phyloP scores from a whole-genome alignment of 2,329 filamentous ascomycete genomes.

The Fusarium aywerte region DNA sequence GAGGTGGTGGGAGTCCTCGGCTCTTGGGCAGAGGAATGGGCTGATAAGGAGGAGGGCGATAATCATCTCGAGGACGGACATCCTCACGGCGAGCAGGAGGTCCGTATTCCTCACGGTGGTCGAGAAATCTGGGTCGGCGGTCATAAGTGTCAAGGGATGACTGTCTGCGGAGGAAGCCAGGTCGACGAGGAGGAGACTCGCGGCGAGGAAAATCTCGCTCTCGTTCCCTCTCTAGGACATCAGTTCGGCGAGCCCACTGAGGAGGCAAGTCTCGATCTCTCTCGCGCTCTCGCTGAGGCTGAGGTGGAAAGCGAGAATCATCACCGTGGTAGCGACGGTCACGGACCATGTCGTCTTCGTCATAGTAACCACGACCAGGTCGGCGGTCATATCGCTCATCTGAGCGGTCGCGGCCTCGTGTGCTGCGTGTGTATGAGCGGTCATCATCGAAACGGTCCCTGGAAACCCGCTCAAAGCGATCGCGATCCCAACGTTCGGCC shows the following conservation, averaged over 20 bases:
- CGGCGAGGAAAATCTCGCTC: constrained; percentile 63
- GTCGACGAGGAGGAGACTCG: constrained; percentile 67
- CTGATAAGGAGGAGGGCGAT: constrained; percentile 60
- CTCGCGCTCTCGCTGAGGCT: constrained; percentile 47
- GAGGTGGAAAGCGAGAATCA: constrained; percentile 53
- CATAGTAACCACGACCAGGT: constrained; percentile 54
- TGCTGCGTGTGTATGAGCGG: constrained; percentile 54
- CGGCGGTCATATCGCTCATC: constrained; percentile 60
- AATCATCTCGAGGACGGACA: constrained; percentile 58
- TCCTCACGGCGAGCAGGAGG: constrained; percentile 64
- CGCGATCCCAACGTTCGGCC: constrained; percentile 64
- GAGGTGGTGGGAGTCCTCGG: constrained; percentile 67
- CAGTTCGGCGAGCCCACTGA: constrained; percentile 63
- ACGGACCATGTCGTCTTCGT: constrained; percentile 59
- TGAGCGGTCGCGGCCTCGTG: constrained; percentile 58
- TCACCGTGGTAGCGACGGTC: constrained; percentile 69
- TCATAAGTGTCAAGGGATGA: constrained; percentile 93
- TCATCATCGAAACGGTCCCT: constrained; percentile 68
- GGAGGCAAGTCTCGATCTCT: constrained; percentile 48
- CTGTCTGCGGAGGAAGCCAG: constrained; percentile 78
- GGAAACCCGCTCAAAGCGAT: constrained; percentile 60
- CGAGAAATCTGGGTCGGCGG: constrained; percentile 64
- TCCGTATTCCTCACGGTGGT: constrained; percentile 71
- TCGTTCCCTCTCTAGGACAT: constrained; percentile 66
- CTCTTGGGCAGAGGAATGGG: constrained; percentile 77